A percentile compares a stretch with the other conserved stretches of the same genome.
Evolutionary conservation across 495 filamentous ascomycete genomes (phyloP).

Genomic region (Penicillium robsamsonii): DNA sequence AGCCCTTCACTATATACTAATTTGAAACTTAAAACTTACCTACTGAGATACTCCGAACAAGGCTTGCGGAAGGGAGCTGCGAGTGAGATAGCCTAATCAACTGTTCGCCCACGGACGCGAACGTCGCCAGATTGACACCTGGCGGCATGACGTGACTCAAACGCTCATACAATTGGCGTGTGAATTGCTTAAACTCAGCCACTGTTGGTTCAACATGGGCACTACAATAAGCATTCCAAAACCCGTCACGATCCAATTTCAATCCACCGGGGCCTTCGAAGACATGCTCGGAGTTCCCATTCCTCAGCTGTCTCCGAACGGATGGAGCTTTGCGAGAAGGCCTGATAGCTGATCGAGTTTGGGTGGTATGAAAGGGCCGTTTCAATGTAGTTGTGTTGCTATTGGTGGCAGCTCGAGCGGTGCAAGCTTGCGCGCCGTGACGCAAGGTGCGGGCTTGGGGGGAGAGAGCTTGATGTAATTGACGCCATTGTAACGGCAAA

Average conservation of each 20-base stretch:
- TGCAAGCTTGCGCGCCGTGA: slow-evolving; percentile 1
- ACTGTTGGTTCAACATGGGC: not conserved
- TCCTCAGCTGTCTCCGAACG: not conserved
- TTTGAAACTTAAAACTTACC: slow-evolving; percentile 28
- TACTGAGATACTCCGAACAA: slow-evolving; percentile 24
- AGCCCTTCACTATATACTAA: not conserved
- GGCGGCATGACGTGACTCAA: slow-evolving; percentile 9
- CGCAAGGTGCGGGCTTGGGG: not conserved
- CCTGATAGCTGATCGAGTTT: not conserved
- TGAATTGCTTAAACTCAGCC: not conserved
- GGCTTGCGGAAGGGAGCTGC: slow-evolving; percentile 9
- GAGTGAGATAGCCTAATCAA: slow-evolving; percentile 18
- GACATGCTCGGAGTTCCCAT: not conserved
- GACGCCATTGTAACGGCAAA: slow-evolving; percentile 15
- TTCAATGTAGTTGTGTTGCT: slow-evolving; percentile 5
- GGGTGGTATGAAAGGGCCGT: slow-evolving; percentile 23
- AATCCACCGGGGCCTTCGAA: not conserved
- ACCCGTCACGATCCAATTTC: not conserved
- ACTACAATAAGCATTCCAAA: not conserved
- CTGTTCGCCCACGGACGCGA: slow-evolving; percentile 17
- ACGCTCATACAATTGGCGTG: slow-evolving; percentile 6
- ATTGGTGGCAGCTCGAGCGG: slow-evolving; percentile 8
- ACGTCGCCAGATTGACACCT: slow-evolving; percentile 18
- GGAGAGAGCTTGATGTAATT: slow-evolving; percentile 10
- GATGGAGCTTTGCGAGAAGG: not conserved